Conservation (phyloP, 1,139 yeast genomes). For the Magnusiomyces fungicola region DNA sequence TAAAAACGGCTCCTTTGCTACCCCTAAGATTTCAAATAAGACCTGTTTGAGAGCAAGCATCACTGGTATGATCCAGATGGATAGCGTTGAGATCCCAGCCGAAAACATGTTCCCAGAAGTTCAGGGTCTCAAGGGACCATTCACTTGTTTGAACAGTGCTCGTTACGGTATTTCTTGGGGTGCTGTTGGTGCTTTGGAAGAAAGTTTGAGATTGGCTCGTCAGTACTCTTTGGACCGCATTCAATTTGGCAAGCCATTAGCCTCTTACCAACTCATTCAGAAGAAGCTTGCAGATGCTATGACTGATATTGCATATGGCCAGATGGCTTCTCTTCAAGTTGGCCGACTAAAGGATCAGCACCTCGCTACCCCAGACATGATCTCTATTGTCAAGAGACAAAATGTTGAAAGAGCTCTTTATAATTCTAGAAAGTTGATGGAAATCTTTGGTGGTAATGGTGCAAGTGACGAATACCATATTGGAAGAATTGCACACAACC, state of each 20-base stretch:
- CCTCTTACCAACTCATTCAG: constrained; percentile 37
- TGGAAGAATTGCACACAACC: constrained; percentile 38
- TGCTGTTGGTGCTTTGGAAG: constrained; percentile 40
- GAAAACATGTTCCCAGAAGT: constrained; percentile 37
- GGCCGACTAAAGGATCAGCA: constrained; percentile 38
- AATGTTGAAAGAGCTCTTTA: constrained; percentile 39
- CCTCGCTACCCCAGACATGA: constrained; percentile 37
- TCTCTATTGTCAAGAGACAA: constrained; percentile 38
- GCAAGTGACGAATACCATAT: constrained; percentile 40
- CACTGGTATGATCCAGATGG: constrained; percentile 41
- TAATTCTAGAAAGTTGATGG: constrained; percentile 36
- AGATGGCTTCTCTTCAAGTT: constrained; percentile 37
- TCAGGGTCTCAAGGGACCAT: constrained; percentile 40
- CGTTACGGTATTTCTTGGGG: constrained; percentile 43
- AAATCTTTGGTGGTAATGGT: constrained; percentile 41
- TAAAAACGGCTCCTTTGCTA: constrained; percentile 28
- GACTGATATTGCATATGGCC: constrained; percentile 38
- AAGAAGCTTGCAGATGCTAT: constrained; percentile 40
- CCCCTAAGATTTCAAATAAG: constrained; percentile 38
- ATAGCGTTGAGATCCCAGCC: constrained; percentile 39
- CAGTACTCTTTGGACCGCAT: constrained; percentile 36
- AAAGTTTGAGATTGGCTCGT: constrained; percentile 35
- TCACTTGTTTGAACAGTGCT: constrained; percentile 40
- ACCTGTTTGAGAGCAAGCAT: constrained; percentile 38
- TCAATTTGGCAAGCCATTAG: constrained; percentile 38